These are phyloP conservation scores for Dendrothele bispora DNA, from an alignment of 768 basidiomycete genomes.

Conservation along the genomic window DNA sequence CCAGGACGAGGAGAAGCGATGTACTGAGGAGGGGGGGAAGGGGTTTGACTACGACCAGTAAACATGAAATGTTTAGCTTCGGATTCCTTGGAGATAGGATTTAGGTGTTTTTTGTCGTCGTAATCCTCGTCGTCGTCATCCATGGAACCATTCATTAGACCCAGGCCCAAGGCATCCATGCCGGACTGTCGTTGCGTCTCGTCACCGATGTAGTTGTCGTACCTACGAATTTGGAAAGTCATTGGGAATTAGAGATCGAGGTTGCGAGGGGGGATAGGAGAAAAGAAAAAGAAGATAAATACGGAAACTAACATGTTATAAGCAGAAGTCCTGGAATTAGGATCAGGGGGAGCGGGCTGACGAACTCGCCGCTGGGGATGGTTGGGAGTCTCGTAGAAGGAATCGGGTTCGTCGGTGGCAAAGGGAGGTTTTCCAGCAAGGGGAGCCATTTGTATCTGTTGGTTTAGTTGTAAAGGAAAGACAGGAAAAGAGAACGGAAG, in stretches of 20 bases:
- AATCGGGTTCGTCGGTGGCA: slow-evolving; percentile 68
- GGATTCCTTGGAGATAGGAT: slow-evolving; percentile 12
- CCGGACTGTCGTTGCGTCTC: slow-evolving; percentile 49
- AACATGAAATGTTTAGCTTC: slow-evolving; percentile 32
- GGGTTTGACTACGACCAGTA: slow-evolving; percentile 16
- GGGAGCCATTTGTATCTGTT: slow-evolving; percentile 37
- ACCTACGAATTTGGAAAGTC: slow-evolving; percentile 37
- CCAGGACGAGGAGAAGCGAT: slow-evolving; percentile 75
- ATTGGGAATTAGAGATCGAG: too few species aligned
- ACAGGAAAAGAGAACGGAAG: slow-evolving; percentile 29
- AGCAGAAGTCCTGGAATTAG: slow-evolving; percentile 58
- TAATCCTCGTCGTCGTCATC: slow-evolving; percentile 47
- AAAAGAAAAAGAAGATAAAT: slow-evolving; percentile 7
- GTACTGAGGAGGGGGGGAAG: slow-evolving; percentile 31
- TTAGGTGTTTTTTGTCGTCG: slow-evolving; percentile 22
- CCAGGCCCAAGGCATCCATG: slow-evolving; percentile 52
- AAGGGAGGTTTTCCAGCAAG: slow-evolving; percentile 65
- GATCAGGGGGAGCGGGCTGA: slow-evolving; percentile 46
- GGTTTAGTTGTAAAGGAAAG: slow-evolving; percentile 16
- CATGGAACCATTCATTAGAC: slow-evolving; percentile 42
- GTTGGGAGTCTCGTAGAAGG: slow-evolving; percentile 49
- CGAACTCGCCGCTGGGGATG: slow-evolving; percentile 42
- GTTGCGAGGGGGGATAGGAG: too few species aligned
- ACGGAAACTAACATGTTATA: slow-evolving; percentile 62
- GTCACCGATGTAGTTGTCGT: slow-evolving; percentile 57